Conservation (phyloP, 495 filamentous ascomycete species). For the Talaromyces wortmannii region DNA sequence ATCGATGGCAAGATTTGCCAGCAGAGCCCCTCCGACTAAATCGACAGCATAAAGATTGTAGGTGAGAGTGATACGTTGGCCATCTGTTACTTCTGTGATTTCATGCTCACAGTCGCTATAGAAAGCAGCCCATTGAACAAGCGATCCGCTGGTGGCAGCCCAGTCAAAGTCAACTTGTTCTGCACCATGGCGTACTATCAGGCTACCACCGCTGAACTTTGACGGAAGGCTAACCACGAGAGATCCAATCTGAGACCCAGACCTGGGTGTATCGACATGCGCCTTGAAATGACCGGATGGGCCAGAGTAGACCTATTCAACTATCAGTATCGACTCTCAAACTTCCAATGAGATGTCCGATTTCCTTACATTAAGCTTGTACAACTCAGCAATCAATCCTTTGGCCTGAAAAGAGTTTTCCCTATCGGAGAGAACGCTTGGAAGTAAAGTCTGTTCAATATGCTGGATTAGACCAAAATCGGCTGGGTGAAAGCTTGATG, state of each 20-base stretch:
- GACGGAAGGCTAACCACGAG: conserved; percentile 48
- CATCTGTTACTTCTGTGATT: conserved; percentile 42
- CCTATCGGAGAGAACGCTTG: conserved; percentile 13
- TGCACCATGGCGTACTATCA: conserved; percentile 15
- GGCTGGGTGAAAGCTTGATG: conserved; percentile 43
- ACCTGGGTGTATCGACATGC: conserved; percentile 51
- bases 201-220: conserved; percentile 28
- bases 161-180: conserved; percentile 36
- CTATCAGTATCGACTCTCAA: background rate
- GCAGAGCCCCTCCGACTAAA: background rate
- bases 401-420: conserved; percentile 6
- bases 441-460: conserved; percentile 40
- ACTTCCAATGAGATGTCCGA: background rate
- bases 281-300: conserved; percentile 44
- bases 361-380: conserved; percentile 47
- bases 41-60: conserved; percentile 47
- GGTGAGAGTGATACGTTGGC: conserved; percentile 49
- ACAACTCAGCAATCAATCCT: conserved; percentile 38
- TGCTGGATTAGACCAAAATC: conserved; percentile 43
- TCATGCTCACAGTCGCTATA: conserved; percentile 58
- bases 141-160: conserved; percentile 11
- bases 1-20: conserved; percentile 2
- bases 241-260: conserved; percentile 41
- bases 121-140: conserved; percentile 53
- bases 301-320: conserved; percentile 35